Evolutionary conservation across 1,284 basidiomycete genomes (phyloP).

Genomic region (Leccinum pallidistipes): DNA sequence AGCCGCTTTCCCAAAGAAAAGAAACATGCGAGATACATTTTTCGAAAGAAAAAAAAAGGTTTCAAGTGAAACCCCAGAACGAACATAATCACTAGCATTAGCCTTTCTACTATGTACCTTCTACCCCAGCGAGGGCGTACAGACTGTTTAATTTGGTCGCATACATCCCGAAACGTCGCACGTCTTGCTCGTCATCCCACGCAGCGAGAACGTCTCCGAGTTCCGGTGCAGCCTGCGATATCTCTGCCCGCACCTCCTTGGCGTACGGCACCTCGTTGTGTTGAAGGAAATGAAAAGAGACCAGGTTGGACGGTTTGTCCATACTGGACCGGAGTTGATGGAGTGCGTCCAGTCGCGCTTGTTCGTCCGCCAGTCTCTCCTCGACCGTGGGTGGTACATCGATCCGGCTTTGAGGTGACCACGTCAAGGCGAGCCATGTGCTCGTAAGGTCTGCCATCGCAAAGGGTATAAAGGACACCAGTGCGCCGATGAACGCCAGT

Average conservation of each 20-base stretch:
- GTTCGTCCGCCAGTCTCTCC: constrained; percentile 39
- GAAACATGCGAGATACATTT: neutral
- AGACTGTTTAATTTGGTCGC: constrained; percentile 39
- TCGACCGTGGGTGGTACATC: constrained; percentile 33
- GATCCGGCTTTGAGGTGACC: constrained; percentile 25
- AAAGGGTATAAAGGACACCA: constrained; percentile 45
- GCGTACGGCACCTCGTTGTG: constrained; percentile 41
- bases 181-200: constrained; percentile 41
- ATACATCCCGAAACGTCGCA: constrained; percentile 41
- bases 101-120: neutral
- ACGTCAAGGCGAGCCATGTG: constrained; percentile 45
- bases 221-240: constrained; percentile 32
- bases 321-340: constrained; percentile 25
- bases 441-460: constrained; percentile 43
- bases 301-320: constrained; percentile 39
- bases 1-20: neutral
- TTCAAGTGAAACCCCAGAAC: neutral
- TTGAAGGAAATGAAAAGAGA: constrained; percentile 41
- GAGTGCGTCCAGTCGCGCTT: constrained; percentile 32
- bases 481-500: constrained; percentile 44
- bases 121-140: constrained; percentile 12
- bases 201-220: constrained; percentile 35
- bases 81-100: neutral
- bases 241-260: constrained; percentile 33
- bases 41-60: neutral